A percentile compares a stretch with the other conserved stretches of the same genome.
Evolutionary conservation across 108 stramenopile genomes (phyloP).

Genomic region (Pseudonitzschia multiseries): DNA sequence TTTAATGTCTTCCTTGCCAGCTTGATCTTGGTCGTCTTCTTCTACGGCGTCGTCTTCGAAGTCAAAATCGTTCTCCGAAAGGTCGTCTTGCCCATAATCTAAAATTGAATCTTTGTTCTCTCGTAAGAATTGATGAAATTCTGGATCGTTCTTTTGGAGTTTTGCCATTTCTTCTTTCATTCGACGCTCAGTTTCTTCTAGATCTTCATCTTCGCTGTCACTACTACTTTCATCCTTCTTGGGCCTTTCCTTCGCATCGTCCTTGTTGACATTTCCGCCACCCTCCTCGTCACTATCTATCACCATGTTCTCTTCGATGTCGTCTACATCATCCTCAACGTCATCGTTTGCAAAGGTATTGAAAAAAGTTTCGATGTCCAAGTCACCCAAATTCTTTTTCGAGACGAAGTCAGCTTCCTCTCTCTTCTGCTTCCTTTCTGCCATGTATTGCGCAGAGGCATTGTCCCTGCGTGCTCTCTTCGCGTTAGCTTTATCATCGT

Average conservation of each 20-base stretch:
- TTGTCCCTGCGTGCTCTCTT: neutral
- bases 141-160: conserved; percentile 79
- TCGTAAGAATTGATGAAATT: conserved; percentile 86
- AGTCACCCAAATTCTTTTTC: conserved; percentile 40
- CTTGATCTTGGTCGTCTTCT: conserved; percentile 32
- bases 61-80: conserved; percentile 55
- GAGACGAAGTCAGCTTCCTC: conserved; percentile 36
- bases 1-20: conserved; percentile 17
- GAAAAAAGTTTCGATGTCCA: conserved; percentile 57
- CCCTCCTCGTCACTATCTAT: conserved; percentile 37
- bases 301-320: conserved; percentile 30
- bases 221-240: conserved; percentile 17
- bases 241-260: conserved; percentile 25
- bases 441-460: conserved; percentile 17
- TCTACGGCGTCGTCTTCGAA: conserved; percentile 46
- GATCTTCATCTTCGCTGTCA: conserved; percentile 76
- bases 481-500: neutral
- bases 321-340: conserved; percentile 30
- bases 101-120: conserved; percentile 81
- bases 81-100: conserved; percentile 62
- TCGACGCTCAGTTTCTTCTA: conserved; percentile 64
- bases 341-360: conserved; percentile 29
- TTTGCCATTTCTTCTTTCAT: conserved; percentile 82
- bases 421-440: conserved; percentile 27
- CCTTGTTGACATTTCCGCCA: conserved; percentile 24